Evolutionary conservation across 2,329 filamentous ascomycete species (phyloP).

Genomic region (Phyllachora maydis): DNA sequence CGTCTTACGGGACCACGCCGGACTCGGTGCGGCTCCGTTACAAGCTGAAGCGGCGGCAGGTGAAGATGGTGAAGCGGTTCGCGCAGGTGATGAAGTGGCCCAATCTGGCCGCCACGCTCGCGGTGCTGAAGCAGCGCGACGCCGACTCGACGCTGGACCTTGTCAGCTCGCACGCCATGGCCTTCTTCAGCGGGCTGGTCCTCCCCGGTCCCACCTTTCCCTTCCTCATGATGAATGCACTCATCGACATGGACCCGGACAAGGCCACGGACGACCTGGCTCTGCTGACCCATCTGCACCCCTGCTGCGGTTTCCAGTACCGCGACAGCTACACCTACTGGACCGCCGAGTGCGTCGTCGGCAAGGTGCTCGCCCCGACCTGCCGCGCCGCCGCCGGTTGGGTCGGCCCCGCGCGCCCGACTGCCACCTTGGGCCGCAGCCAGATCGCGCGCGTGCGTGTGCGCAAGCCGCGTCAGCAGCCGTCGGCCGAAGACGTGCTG

Average conservation of each 20-base stretch:
- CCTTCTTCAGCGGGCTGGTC: conserved; percentile 56
- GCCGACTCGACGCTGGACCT: conserved; percentile 34
- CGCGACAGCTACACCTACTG: conserved; percentile 57
- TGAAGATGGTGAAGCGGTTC: conserved; percentile 47
- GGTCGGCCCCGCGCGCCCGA: conserved; percentile 52
- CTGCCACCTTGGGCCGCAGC: conserved; percentile 41
- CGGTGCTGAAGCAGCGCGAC: conserved; percentile 38
- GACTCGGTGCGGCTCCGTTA: conserved; percentile 41
- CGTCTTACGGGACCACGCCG: conserved; percentile 31
- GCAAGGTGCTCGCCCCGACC: conserved; percentile 54
- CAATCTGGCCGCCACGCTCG: conserved; percentile 43
- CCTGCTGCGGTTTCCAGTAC: conserved; percentile 57
- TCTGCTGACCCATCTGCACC: conserved; percentile 45
- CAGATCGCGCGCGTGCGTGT: conserved; percentile 52
- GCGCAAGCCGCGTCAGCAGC: conserved; percentile 30
- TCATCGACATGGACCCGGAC: conserved; percentile 56
- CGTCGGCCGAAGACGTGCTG: conserved; percentile 33
- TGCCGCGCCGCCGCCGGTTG: conserved; percentile 52
- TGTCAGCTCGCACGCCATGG: conserved; percentile 51
- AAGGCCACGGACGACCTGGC: conserved; percentile 42
- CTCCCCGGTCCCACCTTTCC: conserved; percentile 49
- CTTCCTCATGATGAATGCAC: conserved; percentile 59
- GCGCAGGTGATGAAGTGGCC: conserved; percentile 60
- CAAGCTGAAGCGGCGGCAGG: conserved; percentile 44
- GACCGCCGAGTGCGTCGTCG: conserved; percentile 50